Evolutionary conservation across 768 basidiomycete genomes (phyloP).

Genomic region (Porphyrellus cyaneotinctus): DNA sequence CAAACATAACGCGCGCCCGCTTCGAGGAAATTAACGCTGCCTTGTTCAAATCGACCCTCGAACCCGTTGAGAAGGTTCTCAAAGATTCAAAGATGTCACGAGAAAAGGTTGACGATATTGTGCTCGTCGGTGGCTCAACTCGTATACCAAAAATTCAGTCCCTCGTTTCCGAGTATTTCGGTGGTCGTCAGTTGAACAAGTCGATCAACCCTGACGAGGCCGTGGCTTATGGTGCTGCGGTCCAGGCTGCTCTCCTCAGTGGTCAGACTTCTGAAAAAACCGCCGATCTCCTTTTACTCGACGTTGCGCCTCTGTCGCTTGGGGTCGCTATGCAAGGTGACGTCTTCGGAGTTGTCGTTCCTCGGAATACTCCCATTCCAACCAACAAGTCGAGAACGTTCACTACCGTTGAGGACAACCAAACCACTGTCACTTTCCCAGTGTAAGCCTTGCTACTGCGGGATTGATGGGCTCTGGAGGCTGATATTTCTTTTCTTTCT

Average conservation of each 20-base stretch:
- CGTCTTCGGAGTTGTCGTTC: slow-evolving; percentile 98
- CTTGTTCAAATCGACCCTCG: slow-evolving; percentile 95
- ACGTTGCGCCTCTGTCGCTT: slow-evolving; percentile 96
- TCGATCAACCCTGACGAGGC: slow-evolving; percentile 99
- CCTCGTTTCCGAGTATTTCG: slow-evolving; percentile 97
- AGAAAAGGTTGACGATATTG: slow-evolving; percentile 97
- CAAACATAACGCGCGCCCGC: slow-evolving; percentile 98
- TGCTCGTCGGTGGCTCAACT: slow-evolving; percentile 99
- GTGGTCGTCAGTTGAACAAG: slow-evolving; percentile 97
- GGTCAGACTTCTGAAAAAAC: slow-evolving; percentile 99
- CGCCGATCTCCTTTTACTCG: slow-evolving; percentile 95
- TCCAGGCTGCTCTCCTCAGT: slow-evolving; percentile 98
- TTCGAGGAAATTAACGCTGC: slow-evolving; percentile 99
- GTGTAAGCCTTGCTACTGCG: slow-evolving; percentile 51
- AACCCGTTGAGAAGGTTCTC: slow-evolving; percentile 97
- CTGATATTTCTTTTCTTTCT: slow-evolving; percentile 11
- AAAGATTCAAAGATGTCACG: slow-evolving; percentile 98
- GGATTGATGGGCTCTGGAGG: neutral
- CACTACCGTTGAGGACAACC: slow-evolving; percentile 99
- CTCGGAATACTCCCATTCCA: slow-evolving; percentile 98
- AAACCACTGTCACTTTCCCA: slow-evolving; percentile 99
- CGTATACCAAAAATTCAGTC: slow-evolving; percentile 99
- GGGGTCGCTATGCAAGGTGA: slow-evolving; percentile 99
- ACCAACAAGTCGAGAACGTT: slow-evolving; percentile 99
- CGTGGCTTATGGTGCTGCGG: slow-evolving; percentile 98